Evolutionary conservation across 805 yeast species (phyloP), one percentile per base, ranked within the genome.

Genomic region (Helenozyma baotianmanensis): DNA sequence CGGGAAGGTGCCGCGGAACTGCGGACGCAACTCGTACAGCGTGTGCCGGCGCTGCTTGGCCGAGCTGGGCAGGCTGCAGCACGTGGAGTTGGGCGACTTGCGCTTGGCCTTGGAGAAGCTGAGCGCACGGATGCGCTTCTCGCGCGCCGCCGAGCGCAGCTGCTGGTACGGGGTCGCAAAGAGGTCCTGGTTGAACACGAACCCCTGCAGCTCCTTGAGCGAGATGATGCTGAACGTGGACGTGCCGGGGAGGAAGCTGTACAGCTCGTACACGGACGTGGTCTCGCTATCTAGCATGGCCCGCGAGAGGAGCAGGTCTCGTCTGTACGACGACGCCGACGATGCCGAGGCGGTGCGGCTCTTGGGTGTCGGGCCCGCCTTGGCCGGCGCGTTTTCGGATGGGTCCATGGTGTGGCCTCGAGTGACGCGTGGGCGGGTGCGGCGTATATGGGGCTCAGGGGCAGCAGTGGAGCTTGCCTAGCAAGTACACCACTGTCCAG

Each of bases 81-180:
- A 23, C 9, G 16, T 16, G 25, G 31, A 28, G 18, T 27, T 27
- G 29, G 22, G 17, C 14, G 29, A 17, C 19, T 15, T 9, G 6
- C 35, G 28, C 23, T 28, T 29, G 6, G 33, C 22, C 16, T 28
- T 19, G 25, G 48, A 35, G 26, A 42, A 45, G 29, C 58, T 50
- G 21, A 47, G 32, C 2, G 57, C 17, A 27, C 62, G 45, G 10
- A 40, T 42, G 37, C 52, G 60, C 35, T 51, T 43, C 38, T 64
- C 70, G 31, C 53, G 55, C 11, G 61, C 64, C 9, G 56, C 28
- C 4, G 67, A 51, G 29, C 57, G 43, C 54, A 56, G 65, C 36
- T 82, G 89, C 48, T 80, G 84, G 51, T 76, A 78, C 18, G 80
- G 78, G 2, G 80, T 66, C 2, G 87, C 89, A 65, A 81, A 82